Conservation (phyloP, 192 early-diverging fungal species). For the Gonapodya prolifera region DNA sequence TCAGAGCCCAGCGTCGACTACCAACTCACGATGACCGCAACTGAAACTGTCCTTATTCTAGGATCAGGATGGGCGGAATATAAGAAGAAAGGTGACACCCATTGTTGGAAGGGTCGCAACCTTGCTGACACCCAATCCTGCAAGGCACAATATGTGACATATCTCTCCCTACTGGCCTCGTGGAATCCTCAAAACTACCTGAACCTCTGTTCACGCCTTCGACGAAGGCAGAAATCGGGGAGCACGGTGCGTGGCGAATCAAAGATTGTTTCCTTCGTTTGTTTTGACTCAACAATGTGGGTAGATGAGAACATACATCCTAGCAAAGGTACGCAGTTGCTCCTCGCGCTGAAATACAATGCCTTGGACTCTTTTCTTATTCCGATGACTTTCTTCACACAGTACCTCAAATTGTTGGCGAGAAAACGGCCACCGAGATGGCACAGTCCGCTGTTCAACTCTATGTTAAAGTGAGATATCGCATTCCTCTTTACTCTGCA, state of each 20-base stretch:
- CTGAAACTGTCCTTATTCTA: conserved; percentile 3
- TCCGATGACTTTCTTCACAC: not conserved
- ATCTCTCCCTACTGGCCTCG: conserved; percentile 57
- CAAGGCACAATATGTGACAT: conserved; percentile 89
- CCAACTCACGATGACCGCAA: not conserved
- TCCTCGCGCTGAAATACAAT: conserved; percentile 11
- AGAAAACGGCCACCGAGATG: conserved; percentile 60
- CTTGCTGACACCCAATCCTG: too few relatives aligned
- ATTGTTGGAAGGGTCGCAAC: not conserved
- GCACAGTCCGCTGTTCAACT: conserved; percentile 58
- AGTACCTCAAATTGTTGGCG: conserved; percentile 74
- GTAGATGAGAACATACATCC: conserved; percentile 97
- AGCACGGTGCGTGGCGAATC: conserved; percentile 75
- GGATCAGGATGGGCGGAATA: conserved; percentile 96
- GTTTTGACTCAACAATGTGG: not conserved
- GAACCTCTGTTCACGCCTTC: conserved; percentile 87
- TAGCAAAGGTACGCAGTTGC: conserved; percentile 38
- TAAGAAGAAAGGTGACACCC: conserved; percentile 45
- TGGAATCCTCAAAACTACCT: conserved; percentile 74
- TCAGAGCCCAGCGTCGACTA: not conserved
- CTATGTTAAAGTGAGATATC: conserved; percentile 49
- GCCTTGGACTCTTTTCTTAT: conserved; percentile 8
- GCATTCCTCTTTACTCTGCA: not conserved
- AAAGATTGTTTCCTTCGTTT: not conserved
- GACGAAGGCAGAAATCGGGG: conserved; percentile 97